These are phyloP conservation scores for Debaryomyces subglobosus DNA, from an alignment of 1,139 yeast species.

Conservation along the genomic window DNA sequence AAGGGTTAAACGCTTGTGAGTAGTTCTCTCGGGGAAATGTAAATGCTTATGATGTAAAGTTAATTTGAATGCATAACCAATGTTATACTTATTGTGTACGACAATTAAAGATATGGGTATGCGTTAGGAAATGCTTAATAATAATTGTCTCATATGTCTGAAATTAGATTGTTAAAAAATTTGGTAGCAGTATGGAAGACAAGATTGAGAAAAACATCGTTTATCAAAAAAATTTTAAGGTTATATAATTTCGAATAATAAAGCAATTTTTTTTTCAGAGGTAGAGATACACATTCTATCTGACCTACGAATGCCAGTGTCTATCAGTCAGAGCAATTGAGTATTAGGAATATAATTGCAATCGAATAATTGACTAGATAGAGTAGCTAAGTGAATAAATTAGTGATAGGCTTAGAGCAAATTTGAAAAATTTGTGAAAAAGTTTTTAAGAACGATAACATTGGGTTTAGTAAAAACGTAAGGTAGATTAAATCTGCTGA, in stretches of 20 bases:
- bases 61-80: neutral
- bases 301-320: neutral
- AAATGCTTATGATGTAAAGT: neutral
- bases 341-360: neutral
- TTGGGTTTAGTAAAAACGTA: neutral
- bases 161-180: neutral
- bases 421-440: constrained; percentile 1
- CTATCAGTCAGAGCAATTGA: neutral
- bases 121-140: constrained; percentile 1
- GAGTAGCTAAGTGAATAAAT: neutral
- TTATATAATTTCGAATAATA: neutral
- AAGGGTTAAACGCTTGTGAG: neutral
- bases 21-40: neutral
- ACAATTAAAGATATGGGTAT: neutral
- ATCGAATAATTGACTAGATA: neutral
- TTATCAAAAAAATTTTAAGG: neutral
- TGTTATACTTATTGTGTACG: neutral
- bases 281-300: neutral
- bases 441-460: neutral
- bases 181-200: constrained; percentile 2
- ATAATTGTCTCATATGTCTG: constrained; percentile 2
- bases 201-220: constrained; percentile 1
- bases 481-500: neutral
- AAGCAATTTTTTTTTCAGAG: neutral
- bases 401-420: neutral